A percentile compares a stretch with the other conserved stretches of the same genome.
Conservation (phyloP, 805 yeast species). For the Wilhelminamyces savonicus region DNA sequence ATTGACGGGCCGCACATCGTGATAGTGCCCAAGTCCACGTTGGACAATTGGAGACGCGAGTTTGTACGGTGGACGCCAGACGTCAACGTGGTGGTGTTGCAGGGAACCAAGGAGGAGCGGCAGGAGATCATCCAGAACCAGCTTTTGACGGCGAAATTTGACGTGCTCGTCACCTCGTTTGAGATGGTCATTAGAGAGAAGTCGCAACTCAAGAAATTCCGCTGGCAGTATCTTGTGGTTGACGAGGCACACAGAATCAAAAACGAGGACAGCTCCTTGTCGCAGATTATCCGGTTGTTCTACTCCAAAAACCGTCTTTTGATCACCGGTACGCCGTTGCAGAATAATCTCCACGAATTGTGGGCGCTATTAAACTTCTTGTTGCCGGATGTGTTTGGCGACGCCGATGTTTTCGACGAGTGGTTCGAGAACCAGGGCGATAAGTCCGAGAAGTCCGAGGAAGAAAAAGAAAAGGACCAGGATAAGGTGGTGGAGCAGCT, state of each 20-base stretch:
- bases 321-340: conserved; percentile 95
- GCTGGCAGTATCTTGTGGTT: conserved; percentile 90
- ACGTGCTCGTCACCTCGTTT: conserved; percentile 84
- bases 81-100: conserved; percentile 75
- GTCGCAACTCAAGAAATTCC: conserved; percentile 66
- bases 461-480: conserved; percentile 40
- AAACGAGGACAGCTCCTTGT: conserved; percentile 85
- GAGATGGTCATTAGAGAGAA: conserved; percentile 93
- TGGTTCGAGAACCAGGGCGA: conserved; percentile 67
- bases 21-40: conserved; percentile 91
- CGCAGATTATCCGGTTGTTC: conserved; percentile 87
- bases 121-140: conserved; percentile 48
- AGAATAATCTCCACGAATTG: conserved; percentile 88
- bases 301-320: conserved; percentile 78
- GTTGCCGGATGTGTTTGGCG: conserved; percentile 92
- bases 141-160: conserved; percentile 72
- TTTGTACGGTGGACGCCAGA: conserved; percentile 96
- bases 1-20: conserved; percentile 88
- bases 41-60: conserved; percentile 95
- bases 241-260: conserved; percentile 98
- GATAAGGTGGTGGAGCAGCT: conserved; percentile 82
- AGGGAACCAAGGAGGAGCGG: conserved; percentile 86
- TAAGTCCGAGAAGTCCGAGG: conserved; percentile 23
- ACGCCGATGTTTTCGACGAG: conserved; percentile 81
- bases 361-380: conserved; percentile 93